phyloP scores from a whole-genome alignment of 306 rosid genomes.

The Cicer bijugum region DNA sequence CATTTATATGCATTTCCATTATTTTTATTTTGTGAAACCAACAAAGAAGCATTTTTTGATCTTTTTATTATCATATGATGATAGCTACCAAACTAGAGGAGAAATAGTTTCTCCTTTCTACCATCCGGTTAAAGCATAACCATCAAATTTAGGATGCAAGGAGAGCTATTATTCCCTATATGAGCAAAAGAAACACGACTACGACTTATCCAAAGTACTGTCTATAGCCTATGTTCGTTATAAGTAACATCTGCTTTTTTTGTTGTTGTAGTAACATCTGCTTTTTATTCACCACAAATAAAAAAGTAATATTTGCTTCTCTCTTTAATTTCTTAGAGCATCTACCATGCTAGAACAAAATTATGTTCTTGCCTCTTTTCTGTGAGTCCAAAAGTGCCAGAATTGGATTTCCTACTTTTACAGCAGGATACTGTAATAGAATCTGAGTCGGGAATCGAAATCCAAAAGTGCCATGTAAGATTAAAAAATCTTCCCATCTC shows the following conservation, averaged over 20 bases:
- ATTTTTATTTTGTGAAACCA: background rate
- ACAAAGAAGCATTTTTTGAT: background rate
- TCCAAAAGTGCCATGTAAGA: too few species aligned
- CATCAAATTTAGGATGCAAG: slow-evolving; percentile 1
- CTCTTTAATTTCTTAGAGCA: background rate
- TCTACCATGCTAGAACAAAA: too few species aligned
- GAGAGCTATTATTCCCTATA: background rate
- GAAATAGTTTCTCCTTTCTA: background rate
- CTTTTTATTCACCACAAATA: background rate
- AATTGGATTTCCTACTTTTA: too few species aligned
- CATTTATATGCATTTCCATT: background rate
- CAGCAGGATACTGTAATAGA: too few species aligned
- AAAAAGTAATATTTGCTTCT: background rate
- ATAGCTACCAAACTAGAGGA: slow-evolving; percentile 15
- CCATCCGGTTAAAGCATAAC: background rate
- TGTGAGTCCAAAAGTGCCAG: too few species aligned
- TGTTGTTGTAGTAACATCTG: background rate
- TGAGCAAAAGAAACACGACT: background rate
- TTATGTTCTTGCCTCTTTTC: too few species aligned
- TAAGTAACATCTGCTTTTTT: background rate
- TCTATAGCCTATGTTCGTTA: background rate
- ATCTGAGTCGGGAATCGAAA: too few species aligned
- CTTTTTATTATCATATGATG: background rate
- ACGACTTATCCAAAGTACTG: background rate
- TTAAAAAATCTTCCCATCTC: too few species aligned